Evolutionary conservation across 306 rosid genomes (phyloP).

Genomic region (Lathyrus oleraceus): DNA sequence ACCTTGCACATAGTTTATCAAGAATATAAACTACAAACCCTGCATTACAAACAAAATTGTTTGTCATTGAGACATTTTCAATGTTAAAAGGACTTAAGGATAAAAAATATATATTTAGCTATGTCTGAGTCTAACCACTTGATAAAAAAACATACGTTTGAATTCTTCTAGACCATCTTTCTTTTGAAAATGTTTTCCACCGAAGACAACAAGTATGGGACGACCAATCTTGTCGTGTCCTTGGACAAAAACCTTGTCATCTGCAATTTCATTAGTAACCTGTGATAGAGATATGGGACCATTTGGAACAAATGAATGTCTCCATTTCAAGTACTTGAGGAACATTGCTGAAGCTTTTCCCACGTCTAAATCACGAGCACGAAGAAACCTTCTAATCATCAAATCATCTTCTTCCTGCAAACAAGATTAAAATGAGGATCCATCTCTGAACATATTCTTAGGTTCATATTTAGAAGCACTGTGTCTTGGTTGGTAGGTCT

Average conservation of each 20-base stretch:
- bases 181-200: constrained; percentile 56
- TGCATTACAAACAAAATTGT: constrained; percentile 27
- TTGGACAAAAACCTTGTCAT: constrained; percentile 50
- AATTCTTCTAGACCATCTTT: constrained; percentile 45
- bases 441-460: no score
- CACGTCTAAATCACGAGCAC: constrained; percentile 54
- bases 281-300: constrained; percentile 47
- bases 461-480: no score
- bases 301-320: constrained; percentile 51
- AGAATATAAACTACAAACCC: constrained; percentile 55
- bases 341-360: constrained; percentile 51
- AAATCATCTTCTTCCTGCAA: constrained; percentile 57
- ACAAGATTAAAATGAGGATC: neutral
- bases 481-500: no score
- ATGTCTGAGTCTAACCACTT: neutral
- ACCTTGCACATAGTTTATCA: constrained; percentile 64
- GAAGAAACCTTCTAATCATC: constrained; percentile 53
- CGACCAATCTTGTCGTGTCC: constrained; percentile 61
- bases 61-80: neutral
- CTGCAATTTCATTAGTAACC: constrained; percentile 49
- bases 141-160: constrained; percentile 45
- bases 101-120: no score
- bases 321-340: constrained; percentile 64
- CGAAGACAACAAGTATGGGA: constrained; percentile 47
- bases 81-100: neutral